Percentiles rank a stretch among this genome's conserved stretches.
These are phyloP conservation scores for Thecaphora frezii DNA, from an alignment of 1,284 basidiomycete genomes.

Conservation along the genomic window DNA sequence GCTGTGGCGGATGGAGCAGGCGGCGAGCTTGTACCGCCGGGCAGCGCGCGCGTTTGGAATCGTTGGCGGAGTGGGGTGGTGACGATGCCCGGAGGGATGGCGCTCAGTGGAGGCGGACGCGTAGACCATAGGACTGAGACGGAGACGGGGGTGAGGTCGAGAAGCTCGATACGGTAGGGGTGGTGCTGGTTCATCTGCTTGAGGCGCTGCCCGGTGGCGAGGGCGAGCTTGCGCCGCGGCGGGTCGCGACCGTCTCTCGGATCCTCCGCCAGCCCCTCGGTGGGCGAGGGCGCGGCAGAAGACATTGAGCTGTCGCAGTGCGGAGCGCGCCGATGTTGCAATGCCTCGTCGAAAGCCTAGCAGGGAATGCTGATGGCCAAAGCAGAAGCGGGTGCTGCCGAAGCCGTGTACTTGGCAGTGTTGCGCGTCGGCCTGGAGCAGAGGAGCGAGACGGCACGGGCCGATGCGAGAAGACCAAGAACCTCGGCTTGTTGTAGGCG, in stretches of 20 bases:
- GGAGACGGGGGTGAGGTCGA: conserved; percentile 48
- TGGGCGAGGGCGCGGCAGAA: not conserved
- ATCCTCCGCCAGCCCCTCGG: not conserved
- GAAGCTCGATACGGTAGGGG: conserved; percentile 47
- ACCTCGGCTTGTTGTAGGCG: too few species aligned
- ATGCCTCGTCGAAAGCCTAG: too few species aligned
- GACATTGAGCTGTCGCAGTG: too few species aligned
- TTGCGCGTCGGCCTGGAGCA: too few species aligned
- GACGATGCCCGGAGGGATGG: conserved; percentile 32
- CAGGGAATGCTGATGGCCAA: too few species aligned
- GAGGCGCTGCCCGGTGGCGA: not conserved
- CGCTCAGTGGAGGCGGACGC: conserved; percentile 45
- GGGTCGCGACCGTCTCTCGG: not conserved
- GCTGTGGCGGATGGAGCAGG: conserved; percentile 20
- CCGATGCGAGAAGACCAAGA: too few species aligned
- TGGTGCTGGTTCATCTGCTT: conserved; percentile 31
- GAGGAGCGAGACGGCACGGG: too few species aligned
- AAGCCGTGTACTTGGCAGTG: too few species aligned
- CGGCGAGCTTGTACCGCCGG: conserved; percentile 16
- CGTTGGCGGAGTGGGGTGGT: conserved; percentile 31
- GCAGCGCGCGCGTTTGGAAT: conserved; percentile 7
- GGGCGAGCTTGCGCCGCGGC: not conserved
- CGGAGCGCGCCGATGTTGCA: too few species aligned
- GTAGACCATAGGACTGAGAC: conserved; percentile 48
- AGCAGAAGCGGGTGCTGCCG: too few species aligned